Percentiles rank a stretch among this genome's conserved stretches.
These are phyloP conservation scores for Hura crepitans DNA, from an alignment of 441 rosid genomes.

Conservation along the genomic window DNA sequence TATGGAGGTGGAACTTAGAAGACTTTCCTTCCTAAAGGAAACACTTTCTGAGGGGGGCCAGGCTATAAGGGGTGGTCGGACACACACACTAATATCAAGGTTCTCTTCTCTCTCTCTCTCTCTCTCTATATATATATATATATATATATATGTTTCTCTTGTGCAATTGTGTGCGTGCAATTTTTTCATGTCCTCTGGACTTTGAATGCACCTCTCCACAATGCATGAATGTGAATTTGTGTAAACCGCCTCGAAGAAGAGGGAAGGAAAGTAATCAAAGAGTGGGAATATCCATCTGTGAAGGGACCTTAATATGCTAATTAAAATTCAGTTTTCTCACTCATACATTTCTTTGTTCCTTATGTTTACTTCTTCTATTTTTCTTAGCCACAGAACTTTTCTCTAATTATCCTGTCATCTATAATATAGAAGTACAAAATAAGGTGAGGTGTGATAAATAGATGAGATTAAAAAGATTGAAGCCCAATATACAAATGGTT, in stretches of 20 bases:
- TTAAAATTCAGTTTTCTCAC: neutral
- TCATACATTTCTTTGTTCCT: no score
- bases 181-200: slow-evolving; percentile 1
- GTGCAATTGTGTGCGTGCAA: neutral
- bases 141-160: neutral
- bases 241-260: neutral
- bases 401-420: no score
- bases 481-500: neutral
- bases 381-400: no score
- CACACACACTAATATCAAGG: slow-evolving; percentile 68
- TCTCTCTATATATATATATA: neutral
- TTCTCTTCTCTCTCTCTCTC: slow-evolving; percentile 27
- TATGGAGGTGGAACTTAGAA: slow-evolving; percentile 80
- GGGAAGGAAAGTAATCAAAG: neutral
- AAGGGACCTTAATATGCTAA: neutral
- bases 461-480: neutral
- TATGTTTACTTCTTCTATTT: no score
- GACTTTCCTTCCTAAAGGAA: slow-evolving; percentile 77
- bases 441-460: neutral
- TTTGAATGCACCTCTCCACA: neutral
- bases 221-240: neutral
- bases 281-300: neutral
- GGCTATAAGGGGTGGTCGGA: slow-evolving; percentile 44
- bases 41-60: slow-evolving; percentile 53
- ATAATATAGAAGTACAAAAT: no score